Evolutionary conservation across 176 grass and related monocot species (phyloP), one percentile per base, ranked within the genome.

Genomic region (Zizania latifolia): DNA sequence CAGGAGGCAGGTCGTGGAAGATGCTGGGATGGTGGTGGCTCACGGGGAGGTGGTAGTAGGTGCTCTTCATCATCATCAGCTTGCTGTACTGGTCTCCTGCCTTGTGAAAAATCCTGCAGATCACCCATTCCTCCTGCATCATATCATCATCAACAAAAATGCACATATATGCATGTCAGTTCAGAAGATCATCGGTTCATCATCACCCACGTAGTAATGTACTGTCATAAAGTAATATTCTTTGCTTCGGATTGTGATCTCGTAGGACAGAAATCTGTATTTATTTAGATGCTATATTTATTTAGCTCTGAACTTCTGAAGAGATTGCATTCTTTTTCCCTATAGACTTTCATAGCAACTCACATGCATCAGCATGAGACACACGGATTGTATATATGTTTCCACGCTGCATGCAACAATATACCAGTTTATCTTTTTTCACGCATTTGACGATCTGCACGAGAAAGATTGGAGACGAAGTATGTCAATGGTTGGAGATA

Each of bases 61-160:
- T 68, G 60, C 76, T 91, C 89, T 86, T 91, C 82, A 79, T 66
- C 78, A 81, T 78, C 75, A 85, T 69, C 69, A 71, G 61, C 84
- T 81, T 84, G 69, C 53, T 79, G 81, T 88, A 80, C 76, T 37
- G 86, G 55, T 85, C 94, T 65, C 75, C 75, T 73, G 77, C 61
- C 86, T 97, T 97, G 86, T 94, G 86, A 68, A 97, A 89, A 72
- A 97, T 93, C 84, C 94, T 97, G 81, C 94, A 97, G 55, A 97
- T 91, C 81, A 94, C 94, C 94, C 94, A 94, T 86, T 97, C 94
- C 68, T 91, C 90, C 91, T 92, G 91, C 74, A 78, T 62, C 34
- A 78, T 35, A 14, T 58, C 31, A 36, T 44, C 46, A 50, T 2
- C 46, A 53, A 53, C 48, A 22, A 22, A n/a, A n/a, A n/a, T n/a